These are phyloP conservation scores for Sporormia fimetaria DNA, from an alignment of 495 filamentous ascomycete species.

Conservation along the genomic window DNA sequence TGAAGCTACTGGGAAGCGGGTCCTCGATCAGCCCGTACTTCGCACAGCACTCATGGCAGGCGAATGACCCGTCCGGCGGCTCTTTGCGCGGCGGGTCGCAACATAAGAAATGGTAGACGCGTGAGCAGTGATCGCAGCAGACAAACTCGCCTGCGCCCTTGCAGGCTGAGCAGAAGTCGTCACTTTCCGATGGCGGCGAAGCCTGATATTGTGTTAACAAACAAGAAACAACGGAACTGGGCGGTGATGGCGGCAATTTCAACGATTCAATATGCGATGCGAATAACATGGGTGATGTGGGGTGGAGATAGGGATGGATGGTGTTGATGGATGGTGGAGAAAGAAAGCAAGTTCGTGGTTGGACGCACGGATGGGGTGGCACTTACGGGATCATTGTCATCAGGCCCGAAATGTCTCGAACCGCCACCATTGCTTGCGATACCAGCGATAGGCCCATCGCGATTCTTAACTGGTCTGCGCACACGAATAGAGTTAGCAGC, in stretches of 20 bases:
- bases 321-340: conserved; percentile 19
- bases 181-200: conserved; percentile 57
- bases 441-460: conserved; percentile 22
- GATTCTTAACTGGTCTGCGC: conserved; percentile 24
- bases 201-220: conserved; percentile 24
- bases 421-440: conserved; percentile 19
- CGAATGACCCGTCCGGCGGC: conserved; percentile 67
- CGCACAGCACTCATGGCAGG: conserved; percentile 59
- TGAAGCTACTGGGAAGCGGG: conserved; percentile 2
- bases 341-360: conserved; percentile 21
- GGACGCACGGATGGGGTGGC: conserved; percentile 19
- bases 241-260: conserved; percentile 20
- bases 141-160: conserved; percentile 69
- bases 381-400: conserved; percentile 27
- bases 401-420: conserved; percentile 20
- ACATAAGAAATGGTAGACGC: conserved; percentile 79
- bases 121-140: conserved; percentile 83
- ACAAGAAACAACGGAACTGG: conserved; percentile 14
- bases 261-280: conserved; percentile 2
- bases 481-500: conserved; percentile 15
- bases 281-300: conserved; percentile 23
- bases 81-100: conserved; percentile 63
- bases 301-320: conserved; percentile 1
- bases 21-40: conserved; percentile 26
- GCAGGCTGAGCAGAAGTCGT: conserved; percentile 78